Evolutionary conservation across 1,139 yeast species (phyloP).

Genomic region (Suhomyces guaymorum): DNA sequence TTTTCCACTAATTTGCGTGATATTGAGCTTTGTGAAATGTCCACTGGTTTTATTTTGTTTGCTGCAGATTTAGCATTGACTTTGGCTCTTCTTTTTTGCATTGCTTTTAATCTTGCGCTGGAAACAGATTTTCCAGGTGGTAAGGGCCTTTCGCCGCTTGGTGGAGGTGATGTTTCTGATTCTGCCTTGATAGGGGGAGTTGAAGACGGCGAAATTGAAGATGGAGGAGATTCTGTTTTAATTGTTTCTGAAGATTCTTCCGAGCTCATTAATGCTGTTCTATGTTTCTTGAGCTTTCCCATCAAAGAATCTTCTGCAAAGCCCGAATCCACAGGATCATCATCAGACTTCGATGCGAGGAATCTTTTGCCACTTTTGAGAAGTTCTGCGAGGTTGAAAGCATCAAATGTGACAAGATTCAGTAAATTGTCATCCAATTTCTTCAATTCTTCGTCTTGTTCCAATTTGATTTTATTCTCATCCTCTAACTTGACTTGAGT

Average conservation of each 20-base stretch:
- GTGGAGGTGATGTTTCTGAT: conserved; percentile 8
- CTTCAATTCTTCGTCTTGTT: conserved; percentile 49
- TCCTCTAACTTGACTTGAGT: conserved; percentile 24
- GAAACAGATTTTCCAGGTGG: conserved; percentile 31
- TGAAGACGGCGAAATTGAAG: conserved; percentile 17
- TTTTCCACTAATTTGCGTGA: conserved; percentile 56
- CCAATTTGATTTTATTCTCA: conserved; percentile 35
- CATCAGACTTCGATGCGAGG: conserved; percentile 58
- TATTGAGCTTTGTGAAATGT: conserved; percentile 75
- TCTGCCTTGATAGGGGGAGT: conserved; percentile 20
- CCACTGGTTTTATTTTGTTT: conserved; percentile 59
- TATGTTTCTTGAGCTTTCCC: conserved; percentile 41
- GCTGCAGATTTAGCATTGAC: conserved; percentile 67
- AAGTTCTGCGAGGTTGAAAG: conserved; percentile 65
- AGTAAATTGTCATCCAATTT: conserved; percentile 49
- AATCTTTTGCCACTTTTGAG: conserved; percentile 69
- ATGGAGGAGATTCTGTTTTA: conserved; percentile 17
- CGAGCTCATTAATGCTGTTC: conserved; percentile 18
- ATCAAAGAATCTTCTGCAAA: conserved; percentile 29
- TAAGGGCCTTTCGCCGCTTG: conserved; percentile 10
- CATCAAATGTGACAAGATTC: conserved; percentile 56
- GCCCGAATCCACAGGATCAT: conserved; percentile 28
- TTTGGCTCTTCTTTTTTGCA: conserved; percentile 91
- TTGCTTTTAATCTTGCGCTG: conserved; percentile 86
- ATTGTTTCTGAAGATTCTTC: conserved; percentile 16